Percentiles rank a stretch among this genome's conserved stretches.
Evolutionary conservation across 2,329 filamentous ascomycete species (phyloP).

Genomic region (Mycosphaerelloides madeirae): DNA sequence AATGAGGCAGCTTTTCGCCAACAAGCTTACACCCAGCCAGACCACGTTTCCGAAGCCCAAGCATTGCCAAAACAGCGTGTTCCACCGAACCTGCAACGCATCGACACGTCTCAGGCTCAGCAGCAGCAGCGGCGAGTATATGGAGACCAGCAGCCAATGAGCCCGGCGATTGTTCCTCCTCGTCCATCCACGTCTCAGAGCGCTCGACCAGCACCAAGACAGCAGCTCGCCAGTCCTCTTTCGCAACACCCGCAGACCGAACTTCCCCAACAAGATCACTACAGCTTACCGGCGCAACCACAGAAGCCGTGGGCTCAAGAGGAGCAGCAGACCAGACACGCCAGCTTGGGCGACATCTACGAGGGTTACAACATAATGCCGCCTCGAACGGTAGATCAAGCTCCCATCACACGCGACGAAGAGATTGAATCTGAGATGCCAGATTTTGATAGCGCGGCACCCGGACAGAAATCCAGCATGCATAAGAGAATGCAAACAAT

Average conservation of each 20-base stretch:
- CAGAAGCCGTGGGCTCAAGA: slow-evolving; percentile 12
- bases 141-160: slow-evolving; percentile 14
- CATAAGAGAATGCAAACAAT: slow-evolving; percentile 29
- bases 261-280: slow-evolving; percentile 5
- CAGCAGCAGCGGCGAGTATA: slow-evolving; percentile 12
- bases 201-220: slow-evolving; percentile 6
- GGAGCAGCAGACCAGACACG: slow-evolving; percentile 8
- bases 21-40: slow-evolving; percentile 10
- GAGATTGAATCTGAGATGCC: slow-evolving; percentile 57
- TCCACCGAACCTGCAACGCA: slow-evolving; percentile 2
- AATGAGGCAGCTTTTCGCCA: slow-evolving; percentile 8
- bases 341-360: slow-evolving; percentile 16
- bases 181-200: slow-evolving; percentile 18
- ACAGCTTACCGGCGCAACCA: slow-evolving; percentile 4
- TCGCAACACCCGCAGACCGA: slow-evolving; percentile 5
- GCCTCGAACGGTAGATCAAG: slow-evolving; percentile 8
- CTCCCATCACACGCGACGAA: slow-evolving; percentile 32
- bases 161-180: slow-evolving; percentile 17
- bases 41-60: slow-evolving; percentile 2
- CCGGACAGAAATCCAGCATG: slow-evolving; percentile 23
- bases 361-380: slow-evolving; percentile 16
- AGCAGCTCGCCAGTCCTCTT: slow-evolving; percentile 12
- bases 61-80: slow-evolving; percentile 7
- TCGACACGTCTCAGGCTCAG: slow-evolving; percentile 12
- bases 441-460: slow-evolving; percentile 52